phyloP scores from a whole-genome alignment of 371 early-diverging fungal species.

The Mortierella polycephala region DNA sequence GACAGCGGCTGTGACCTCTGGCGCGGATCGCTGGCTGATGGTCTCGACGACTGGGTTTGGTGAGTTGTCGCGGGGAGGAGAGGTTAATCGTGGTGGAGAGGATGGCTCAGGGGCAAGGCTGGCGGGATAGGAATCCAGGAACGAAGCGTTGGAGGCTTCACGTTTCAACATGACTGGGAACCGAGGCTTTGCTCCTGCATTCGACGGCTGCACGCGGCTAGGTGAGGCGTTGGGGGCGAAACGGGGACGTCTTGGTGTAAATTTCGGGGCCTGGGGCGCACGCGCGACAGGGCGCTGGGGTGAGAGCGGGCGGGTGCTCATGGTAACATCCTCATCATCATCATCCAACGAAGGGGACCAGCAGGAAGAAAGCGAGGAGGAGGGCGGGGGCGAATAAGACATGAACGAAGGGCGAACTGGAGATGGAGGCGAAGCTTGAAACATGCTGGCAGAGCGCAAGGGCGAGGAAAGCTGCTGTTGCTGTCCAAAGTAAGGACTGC shows the following conservation, averaged over 20 bases:
- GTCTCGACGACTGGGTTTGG: not conserved
- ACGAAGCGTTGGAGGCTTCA: conserved; percentile 37
- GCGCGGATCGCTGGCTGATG: too few species aligned
- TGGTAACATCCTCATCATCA: conserved; percentile 16
- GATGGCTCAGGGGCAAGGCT: conserved; percentile 10
- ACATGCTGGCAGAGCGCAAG: conserved; percentile 12
- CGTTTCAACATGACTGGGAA: conserved; percentile 40
- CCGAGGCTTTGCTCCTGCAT: conserved; percentile 1
- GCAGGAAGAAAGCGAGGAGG: conserved; percentile 33
- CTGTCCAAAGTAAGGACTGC: conserved; percentile 7
- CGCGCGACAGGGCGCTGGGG: not conserved
- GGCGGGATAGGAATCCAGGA: conserved; percentile 28
- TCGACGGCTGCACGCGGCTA: not conserved
- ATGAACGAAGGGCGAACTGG: conserved; percentile 29
- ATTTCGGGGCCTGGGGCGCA: not conserved
- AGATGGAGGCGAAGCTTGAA: conserved; percentile 30
- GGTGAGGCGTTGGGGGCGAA: conserved; percentile 7
- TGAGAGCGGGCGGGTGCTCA: not conserved
- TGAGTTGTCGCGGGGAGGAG: conserved; percentile 10
- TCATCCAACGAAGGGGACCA: conserved; percentile 30
- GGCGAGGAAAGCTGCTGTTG: conserved; percentile 17
- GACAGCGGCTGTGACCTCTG: too few species aligned
- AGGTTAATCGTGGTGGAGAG: not conserved
- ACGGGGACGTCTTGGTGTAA: conserved; percentile 40
- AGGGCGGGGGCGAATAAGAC: conserved; percentile 35